Base-by-base conservation (phyloP, 2,329 filamentous ascomycete species). In the Colletotrichum tabaci region DNA sequence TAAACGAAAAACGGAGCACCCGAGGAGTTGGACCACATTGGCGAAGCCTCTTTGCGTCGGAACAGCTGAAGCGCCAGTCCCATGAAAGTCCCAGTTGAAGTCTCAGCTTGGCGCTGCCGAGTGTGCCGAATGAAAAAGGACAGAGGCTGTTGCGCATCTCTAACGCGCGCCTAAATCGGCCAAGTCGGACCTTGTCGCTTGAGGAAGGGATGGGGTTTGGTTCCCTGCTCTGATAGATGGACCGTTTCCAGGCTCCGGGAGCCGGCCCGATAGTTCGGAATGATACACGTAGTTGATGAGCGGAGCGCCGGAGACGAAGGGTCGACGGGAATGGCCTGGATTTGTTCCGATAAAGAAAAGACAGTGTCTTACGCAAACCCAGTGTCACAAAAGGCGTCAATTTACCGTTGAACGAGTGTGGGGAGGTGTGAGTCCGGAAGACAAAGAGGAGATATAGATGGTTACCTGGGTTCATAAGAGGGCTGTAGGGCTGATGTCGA, bases 401-500 rank as follows among this genome's bases (percentile, higher is more conserved):
- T 49, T 23, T 26, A 18, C 13, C 16, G 12, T 3, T 23, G 40
- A 18, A 38, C 13, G 35, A 23, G 46, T 40, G 2, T 58, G 21
- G 16, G 8, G 16, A 13, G 16, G 40, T 60, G 5, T 26, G 26
- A 13, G 18, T 13, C 4, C 4, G 30, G 8, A 3, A 61, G 58
- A 38, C 26, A 10, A 30, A 38, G 44, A 49, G 6, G 21, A 23
- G 8, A n/a, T 49, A 49, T 21, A 15, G 21, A 18, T 49, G 12
- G 26, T 38, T n/a, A n/a, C 40, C n/a, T n/a, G 7, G 55, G 55
- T 40, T n/a, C 57, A 9, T 3, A 60, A 15, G 40, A 30, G 16
- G 21, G 42, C 26, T 40, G 58, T 62, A 52, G 60, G 60, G 60
- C 60, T 62, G 60, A 52, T 16, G n/a, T n/a, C 30, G 5, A 21